Conservation (phyloP, 1,284 basidiomycete species). For the Tremellales sp. region DNA sequence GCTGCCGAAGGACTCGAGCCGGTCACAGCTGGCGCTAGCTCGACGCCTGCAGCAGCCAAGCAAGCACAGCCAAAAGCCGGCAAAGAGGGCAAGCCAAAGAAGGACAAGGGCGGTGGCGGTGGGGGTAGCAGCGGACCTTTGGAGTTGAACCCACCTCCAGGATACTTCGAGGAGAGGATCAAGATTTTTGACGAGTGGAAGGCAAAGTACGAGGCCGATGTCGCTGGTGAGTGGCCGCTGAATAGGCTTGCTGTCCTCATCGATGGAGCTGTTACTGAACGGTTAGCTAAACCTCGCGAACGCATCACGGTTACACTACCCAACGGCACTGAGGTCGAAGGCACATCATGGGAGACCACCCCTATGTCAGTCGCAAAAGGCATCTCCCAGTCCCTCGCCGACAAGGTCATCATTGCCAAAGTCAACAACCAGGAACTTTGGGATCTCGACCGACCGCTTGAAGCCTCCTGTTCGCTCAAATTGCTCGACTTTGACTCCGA, state of each 20-base stretch:
- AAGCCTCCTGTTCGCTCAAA: slow-evolving; percentile 73
- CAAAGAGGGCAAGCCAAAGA: slow-evolving; percentile 21
- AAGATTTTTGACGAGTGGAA: slow-evolving; percentile 87
- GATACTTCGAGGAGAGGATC: slow-evolving; percentile 84
- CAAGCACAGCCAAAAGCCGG: slow-evolving; percentile 1
- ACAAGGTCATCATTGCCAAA: slow-evolving; percentile 90
- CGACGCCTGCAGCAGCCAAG: slow-evolving; percentile 12
- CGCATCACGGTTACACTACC: slow-evolving; percentile 81
- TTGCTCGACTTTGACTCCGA: slow-evolving; percentile 92
- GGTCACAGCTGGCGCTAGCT: slow-evolving; percentile 16
- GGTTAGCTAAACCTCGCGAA: slow-evolving; percentile 72
- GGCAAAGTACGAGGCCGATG: slow-evolving; percentile 74
- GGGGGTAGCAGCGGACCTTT: slow-evolving; percentile 18
- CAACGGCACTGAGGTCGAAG: slow-evolving; percentile 79
- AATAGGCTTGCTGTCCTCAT: not conserved
- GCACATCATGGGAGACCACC: slow-evolving; percentile 90
- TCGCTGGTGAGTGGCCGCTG: slow-evolving; percentile 65
- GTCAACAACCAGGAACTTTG: slow-evolving; percentile 76
- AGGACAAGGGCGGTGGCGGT: slow-evolving; percentile 39
- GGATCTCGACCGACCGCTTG: slow-evolving; percentile 93
- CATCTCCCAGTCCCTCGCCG: slow-evolving; percentile 82
- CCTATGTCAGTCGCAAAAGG: slow-evolving; percentile 87
- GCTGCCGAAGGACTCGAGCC: slow-evolving; percentile 27
- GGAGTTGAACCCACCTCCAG: slow-evolving; percentile 63
- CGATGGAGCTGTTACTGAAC: slow-evolving; percentile 1